Evolutionary conservation across 2,329 filamentous ascomycete genomes (phyloP), one percentile per base, ranked within the genome.

Genomic region (Cordyceps cicadae): DNA sequence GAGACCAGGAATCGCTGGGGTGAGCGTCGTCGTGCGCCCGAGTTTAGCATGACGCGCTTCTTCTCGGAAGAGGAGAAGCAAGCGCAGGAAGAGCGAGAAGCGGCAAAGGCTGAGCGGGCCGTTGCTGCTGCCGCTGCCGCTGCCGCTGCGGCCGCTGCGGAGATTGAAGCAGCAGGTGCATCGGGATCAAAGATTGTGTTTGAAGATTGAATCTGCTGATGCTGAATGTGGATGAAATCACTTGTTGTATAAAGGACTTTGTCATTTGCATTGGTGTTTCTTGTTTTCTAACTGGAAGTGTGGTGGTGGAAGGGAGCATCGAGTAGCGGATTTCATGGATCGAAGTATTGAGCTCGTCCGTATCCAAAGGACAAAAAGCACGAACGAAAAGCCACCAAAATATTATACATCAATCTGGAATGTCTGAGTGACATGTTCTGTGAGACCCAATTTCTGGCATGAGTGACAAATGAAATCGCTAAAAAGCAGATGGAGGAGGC

Each of bases 31-130:
- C 73, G 70, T 56, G 71, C 77, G 61, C 80, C 78, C 41, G 82
- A 84, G 57, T 82, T 83, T 62, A 79, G 79, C 67, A 81, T 84
- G 75, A 85, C 82, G 26, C 81, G 77, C 62, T 83, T 84, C 61
- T 75, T 72, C 32, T 71, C 70, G 32, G 78, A 79, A 52, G 76
- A 79, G 39, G 73, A 76, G 54, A 74, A 79, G 64, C 77, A 80
- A 65, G 72, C 75, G 26, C 65, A 65, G 48, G 65, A 64, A 46
- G 72, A 75, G 26, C 64, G 63, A 56, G 65, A 64, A 51, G 58
- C 54, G 17, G 39, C 39, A 15, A 17, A 43, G 39, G 39, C 39
- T n/a, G 50, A 55, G 37, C 61, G 37, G 26, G 37, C 39, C 14
- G 43, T 56, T 9, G 61, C 41, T 15, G 61, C 39, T 14, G 61